phyloP scores from a whole-genome alignment of 202 grass and related monocot genomes.

The Setaria italica region DNA sequence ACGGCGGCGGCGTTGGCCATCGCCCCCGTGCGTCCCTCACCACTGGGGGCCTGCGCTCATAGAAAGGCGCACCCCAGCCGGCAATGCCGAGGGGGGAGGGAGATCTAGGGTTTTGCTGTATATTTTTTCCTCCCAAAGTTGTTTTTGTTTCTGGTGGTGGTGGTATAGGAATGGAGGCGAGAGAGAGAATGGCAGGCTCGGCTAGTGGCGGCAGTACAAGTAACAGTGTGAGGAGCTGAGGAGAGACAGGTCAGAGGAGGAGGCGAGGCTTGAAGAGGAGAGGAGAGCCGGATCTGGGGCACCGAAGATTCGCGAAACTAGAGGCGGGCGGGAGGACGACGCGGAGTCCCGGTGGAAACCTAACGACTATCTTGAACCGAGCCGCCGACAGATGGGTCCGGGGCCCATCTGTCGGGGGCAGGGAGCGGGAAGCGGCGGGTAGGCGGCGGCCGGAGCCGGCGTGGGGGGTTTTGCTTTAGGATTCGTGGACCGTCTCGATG shows the following conservation, averaged over 20 bases:
- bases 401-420: background rate
- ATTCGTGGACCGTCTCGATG: background rate
- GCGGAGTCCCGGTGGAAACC: slow-evolving; percentile 16
- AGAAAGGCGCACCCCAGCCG: slow-evolving; percentile 4
- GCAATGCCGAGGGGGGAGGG: slow-evolving; percentile 38
- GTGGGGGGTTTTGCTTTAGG: slow-evolving; percentile 21
- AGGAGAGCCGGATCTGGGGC: slow-evolving; percentile 51
- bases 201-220: background rate
- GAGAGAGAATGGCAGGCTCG: background rate
- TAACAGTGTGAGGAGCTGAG: slow-evolving; percentile 4
- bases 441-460: background rate
- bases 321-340: slow-evolving; percentile 21
- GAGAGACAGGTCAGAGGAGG: background rate
- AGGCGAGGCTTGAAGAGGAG: background rate
- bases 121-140: slow-evolving; percentile 31
- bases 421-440: background rate
- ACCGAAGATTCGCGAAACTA: slow-evolving; percentile 47
- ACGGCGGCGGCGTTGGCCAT: slow-evolving; percentile 54
- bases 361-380: background rate
- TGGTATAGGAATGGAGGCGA: slow-evolving; percentile 8
- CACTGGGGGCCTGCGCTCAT: slow-evolving; percentile 48
- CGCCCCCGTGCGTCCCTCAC: slow-evolving; percentile 38
- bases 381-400: background rate
- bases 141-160: slow-evolving; percentile 42
- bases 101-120: slow-evolving; percentile 62